A percentile compares a stretch with the other conserved stretches of the same genome.
Evolutionary conservation across 202 grass and related monocot species (phyloP).

Genomic region (Setaria italica): DNA sequence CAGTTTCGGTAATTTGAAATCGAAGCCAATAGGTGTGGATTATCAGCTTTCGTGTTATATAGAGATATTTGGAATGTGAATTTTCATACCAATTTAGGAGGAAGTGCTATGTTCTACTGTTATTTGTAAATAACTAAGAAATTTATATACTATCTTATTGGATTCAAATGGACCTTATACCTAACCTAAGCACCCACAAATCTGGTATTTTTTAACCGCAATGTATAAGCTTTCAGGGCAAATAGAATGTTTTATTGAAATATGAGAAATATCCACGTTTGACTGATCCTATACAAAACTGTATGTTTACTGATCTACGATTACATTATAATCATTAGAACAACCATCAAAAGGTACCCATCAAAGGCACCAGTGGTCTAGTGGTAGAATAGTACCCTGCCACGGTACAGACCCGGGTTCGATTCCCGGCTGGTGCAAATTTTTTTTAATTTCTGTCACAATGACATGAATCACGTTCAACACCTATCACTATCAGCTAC

Average conservation of each 20-base stretch:
- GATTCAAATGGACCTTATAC: too few species aligned
- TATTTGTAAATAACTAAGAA: too few species aligned
- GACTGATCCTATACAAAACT: neutral
- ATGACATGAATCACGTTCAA: neutral
- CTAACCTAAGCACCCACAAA: too few species aligned
- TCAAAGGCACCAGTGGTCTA: constrained; percentile 89
- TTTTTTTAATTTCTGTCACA: neutral
- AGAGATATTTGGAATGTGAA: neutral
- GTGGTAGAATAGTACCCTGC: constrained; percentile 99
- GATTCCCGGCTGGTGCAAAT: constrained; percentile 96
- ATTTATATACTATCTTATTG: neutral
- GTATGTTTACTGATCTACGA: neutral
- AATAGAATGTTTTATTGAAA: neutral
- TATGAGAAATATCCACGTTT: neutral
- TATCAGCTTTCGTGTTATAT: too few species aligned
- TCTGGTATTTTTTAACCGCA: neutral
- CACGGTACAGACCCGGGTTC: constrained; percentile 99
- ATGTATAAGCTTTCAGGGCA: neutral
- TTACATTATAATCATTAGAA: neutral
- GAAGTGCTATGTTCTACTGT: neutral
- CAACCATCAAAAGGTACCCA: accelerated
- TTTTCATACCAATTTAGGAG: neutral
- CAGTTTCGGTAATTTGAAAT: neutral
- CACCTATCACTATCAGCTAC: neutral
- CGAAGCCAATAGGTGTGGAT: constrained; percentile 15